Base-by-base conservation (phyloP, 331 rosid species). In the Acacia concinna region DNA sequence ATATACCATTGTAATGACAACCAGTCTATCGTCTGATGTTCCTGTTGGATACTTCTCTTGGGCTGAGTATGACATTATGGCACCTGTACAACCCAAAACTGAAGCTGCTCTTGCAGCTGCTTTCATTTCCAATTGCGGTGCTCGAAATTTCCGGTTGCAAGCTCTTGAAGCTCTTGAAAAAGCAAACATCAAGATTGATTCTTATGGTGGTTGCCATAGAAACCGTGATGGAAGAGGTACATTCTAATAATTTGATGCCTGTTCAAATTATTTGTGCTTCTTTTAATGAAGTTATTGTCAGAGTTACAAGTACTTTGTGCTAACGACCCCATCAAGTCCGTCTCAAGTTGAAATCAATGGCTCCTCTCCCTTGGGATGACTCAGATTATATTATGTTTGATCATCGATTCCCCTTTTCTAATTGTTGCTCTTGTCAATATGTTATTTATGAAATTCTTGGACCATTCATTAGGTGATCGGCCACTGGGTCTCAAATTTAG, bases 1-100 rank as follows among this genome's bases (percentile, higher is more conserved):
- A 81, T 90, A 90, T 87, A n/a, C 46, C 70, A 80, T 96, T 79
- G 84, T 93, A 74, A 96, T 96, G 99, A 96, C 98, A 25, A 96
- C 98, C 66, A 96, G 99, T 88, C 93, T 96, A 84, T 93, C 94
- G 71, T 96, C 98, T 70, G 98, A 96, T 85, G 98, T 96, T 84
- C 97, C 98, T 51, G 98, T 91, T 62, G 99, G 99, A 85, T 96
- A 96, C 81, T 96, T 96, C 82, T 96, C 99, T 49, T 96, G 99
- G 99, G 94, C 99, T 21, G 99, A 96, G 89, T 96, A 96, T 81
- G 93, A 93, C 76, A 88, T 96, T 68, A 96, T 96, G 99, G 97
- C 93, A 51, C 97, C 97, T 6, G 44, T 91, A 41, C 83, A 66
- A 83, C 92, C 93, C 51, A 96, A 96, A 89, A 96, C 84, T 60